A percentile compares a stretch with the other conserved stretches of the same genome.
phyloP scores from a whole-genome alignment of 176 grass and related monocot species.

The Aegilops sharonensis region DNA sequence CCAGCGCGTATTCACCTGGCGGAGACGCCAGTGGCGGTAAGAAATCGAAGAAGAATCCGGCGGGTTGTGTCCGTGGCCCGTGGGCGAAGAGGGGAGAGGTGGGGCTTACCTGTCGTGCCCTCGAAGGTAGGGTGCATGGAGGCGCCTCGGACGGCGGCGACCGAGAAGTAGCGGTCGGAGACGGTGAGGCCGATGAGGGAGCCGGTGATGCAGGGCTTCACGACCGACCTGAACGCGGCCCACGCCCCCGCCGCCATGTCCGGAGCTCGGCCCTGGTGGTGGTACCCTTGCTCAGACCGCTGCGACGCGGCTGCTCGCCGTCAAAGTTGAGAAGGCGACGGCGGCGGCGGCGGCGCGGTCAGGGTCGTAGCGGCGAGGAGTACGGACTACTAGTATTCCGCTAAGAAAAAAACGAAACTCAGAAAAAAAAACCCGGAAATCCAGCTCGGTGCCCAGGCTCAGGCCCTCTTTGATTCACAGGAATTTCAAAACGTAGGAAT shows the following conservation, averaged over 20 bases:
- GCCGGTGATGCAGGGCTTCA: conserved; percentile 24
- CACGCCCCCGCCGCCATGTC: conserved; percentile 39
- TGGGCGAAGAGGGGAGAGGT: no score
- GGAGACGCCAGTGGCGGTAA: neutral
- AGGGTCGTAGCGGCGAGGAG: neutral
- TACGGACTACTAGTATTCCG: no score
- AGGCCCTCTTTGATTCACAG: no score
- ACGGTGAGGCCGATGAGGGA: conserved; percentile 41
- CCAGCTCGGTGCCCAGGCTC: no score
- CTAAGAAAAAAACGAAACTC: no score
- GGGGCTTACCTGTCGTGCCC: conserved; percentile 13
- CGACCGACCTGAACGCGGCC: neutral
- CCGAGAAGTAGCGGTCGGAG: conserved; percentile 47
- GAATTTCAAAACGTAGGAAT: no score
- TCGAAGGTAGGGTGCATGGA: conserved; percentile 83
- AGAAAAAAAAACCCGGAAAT: no score
- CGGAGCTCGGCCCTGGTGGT: neutral
- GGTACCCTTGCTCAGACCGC: neutral
- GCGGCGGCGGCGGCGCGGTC: neutral
- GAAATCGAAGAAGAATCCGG: neutral
- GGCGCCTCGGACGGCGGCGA: conserved; percentile 42
- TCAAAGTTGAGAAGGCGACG: neutral
- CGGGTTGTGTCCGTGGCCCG: no score
- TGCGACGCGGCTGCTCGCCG: neutral
- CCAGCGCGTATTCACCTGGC: conserved; percentile 34